Base-by-base conservation (phyloP, 2,329 filamentous ascomycete species). In the Boeremia exigua region DNA sequence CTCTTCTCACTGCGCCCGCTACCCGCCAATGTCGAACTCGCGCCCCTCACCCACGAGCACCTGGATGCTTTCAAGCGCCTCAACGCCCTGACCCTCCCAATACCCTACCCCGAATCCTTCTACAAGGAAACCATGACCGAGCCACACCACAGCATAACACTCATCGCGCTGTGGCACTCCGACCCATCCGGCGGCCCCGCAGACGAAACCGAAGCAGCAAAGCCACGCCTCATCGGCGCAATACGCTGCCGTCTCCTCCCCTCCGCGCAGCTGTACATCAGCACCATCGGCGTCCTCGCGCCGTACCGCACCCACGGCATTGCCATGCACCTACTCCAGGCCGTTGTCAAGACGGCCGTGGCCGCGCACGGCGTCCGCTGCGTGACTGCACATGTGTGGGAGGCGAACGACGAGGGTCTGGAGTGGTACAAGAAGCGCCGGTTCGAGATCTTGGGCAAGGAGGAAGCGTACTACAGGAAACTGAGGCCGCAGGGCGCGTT, bases 321-420 rank as follows among this genome's bases (percentile, higher is more conserved):
- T 23, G 86, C 86, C 2, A 78, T 82, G 10, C 79, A 81, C 15
- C 73, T 88, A 25, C 75, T 88, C 7, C 66, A 75, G 4, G 59
- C 60, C 2, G 61, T 82, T 68, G 76, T 63, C 65, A 79, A 60
- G 77, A 84, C 70, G 75, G 82, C 60, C 9, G 77, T 81, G 4
- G 75, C 77, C 29, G 75, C 81, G 51, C 82, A 86, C 59, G 79
- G 80, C 25, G 80, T 84, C 25, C 73, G 71, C 10, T 77, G 75
- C 12, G 80, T 88, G 17, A 85, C 82, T 2, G 86, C 86, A 10
- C 86, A 88, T 70, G 85, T 88, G 0, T 88, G 87, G 80, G 84
- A 86, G 61, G 81, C 80, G 19, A 88, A 88, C 52, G 77, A 80
- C 15, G 84, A 86, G 44, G 86, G 80, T 0, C 63, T 86, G 60